phyloP scores from a whole-genome alignment of 176 grass and related monocot genomes.

The Thinopyrum elongatum region DNA sequence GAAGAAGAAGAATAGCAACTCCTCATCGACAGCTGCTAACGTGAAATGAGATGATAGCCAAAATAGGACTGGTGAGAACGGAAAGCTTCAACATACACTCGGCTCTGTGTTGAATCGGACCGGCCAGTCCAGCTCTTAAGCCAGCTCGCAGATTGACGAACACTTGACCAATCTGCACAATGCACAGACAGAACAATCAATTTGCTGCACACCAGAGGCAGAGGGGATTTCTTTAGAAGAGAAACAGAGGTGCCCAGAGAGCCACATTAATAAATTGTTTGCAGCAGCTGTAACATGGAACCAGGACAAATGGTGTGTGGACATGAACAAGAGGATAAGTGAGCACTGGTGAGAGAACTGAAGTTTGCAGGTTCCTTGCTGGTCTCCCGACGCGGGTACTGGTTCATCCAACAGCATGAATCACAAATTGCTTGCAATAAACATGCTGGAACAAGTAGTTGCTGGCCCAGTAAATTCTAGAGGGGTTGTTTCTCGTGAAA shows the following conservation, averaged over 20 bases:
- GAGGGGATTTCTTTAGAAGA: not conserved
- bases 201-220: too few relatives aligned
- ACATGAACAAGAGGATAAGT: not conserved
- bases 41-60: not conserved
- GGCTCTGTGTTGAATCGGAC: not conserved
- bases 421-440: not conserved
- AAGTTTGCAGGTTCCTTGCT: too few relatives aligned
- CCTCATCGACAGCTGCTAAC: not conserved
- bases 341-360: not conserved
- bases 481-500: not conserved
- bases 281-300: not conserved
- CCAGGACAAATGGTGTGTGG: not conserved
- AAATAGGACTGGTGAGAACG: not conserved
- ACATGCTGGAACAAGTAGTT: not conserved
- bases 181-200: not conserved
- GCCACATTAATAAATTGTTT: not conserved
- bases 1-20: slow-evolving; percentile 26
- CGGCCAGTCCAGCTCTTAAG: not conserved
- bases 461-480: not conserved
- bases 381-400: not conserved
- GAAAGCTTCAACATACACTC: not conserved
- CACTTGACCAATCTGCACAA: not conserved
- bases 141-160: too few relatives aligned
- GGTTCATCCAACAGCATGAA: not conserved
- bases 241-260: not conserved